Evolutionary conservation across 2,329 filamentous ascomycete genomes (phyloP).

Genomic region (Fusarium papillatum): DNA sequence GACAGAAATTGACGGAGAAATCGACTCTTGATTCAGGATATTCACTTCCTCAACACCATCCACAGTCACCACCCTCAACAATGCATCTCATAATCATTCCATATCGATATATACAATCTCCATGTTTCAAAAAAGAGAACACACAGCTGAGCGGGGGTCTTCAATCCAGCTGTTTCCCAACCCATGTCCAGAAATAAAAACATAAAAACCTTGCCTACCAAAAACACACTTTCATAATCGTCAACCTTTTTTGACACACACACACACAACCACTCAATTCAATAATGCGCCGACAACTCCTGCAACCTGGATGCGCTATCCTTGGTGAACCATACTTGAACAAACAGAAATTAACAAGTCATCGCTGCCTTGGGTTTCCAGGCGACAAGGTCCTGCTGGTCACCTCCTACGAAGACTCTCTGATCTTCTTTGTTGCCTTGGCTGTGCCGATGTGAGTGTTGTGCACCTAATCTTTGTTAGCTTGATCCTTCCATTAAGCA

Average conservation of each 20-base stretch:
- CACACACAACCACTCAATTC: conserved; percentile 31
- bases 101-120: conserved; percentile 41
- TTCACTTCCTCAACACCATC: background rate
- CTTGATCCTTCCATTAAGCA: background rate
- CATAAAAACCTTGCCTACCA: conserved; percentile 27
- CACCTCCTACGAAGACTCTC: conserved; percentile 47
- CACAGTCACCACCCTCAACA: background rate
- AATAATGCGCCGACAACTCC: conserved; percentile 42
- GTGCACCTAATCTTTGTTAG: conserved; percentile 68
- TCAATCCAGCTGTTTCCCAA: conserved; percentile 13
- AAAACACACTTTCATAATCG: conserved; percentile 34
- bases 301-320: conserved; percentile 31
- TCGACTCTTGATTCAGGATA: background rate
- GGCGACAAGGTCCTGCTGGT: conserved; percentile 13
- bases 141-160: conserved; percentile 8
- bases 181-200: conserved; percentile 39
- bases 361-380: conserved; percentile 1
- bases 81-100: conserved; percentile 31
- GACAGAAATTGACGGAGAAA: background rate
- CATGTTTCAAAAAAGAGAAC: conserved; percentile 18
- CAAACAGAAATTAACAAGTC: conserved; percentile 7
- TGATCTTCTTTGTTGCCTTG: conserved; percentile 78
- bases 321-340: conserved; percentile 8
- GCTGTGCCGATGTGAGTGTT: conserved; percentile 95
- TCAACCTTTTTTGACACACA: conserved; percentile 26